Base-by-base conservation (phyloP, 2,329 filamentous ascomycete genomes). In the Aspergillus sclerotialis region DNA sequence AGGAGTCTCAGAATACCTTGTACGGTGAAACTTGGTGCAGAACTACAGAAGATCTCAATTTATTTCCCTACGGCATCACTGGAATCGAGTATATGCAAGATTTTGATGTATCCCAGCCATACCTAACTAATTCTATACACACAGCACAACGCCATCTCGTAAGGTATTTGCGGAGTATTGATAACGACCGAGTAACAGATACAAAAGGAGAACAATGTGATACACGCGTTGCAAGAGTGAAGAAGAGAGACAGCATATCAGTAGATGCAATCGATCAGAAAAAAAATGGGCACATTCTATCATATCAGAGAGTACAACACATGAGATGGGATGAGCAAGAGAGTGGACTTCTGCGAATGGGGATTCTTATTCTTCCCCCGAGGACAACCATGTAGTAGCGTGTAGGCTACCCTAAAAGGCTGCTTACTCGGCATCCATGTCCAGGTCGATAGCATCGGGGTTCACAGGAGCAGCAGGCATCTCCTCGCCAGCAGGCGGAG, bases 391-490 rank as follows among this genome's bases (percentile, higher is more conserved):
- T n/a, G n/a, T n/a, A n/a, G n/a, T n/a, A n/a, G n/a, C n/a, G n/a
- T n/a, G n/a, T n/a, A n/a, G n/a, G n/a, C n/a, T n/a, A n/a, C n/a
- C n/a, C n/a, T n/a, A n/a, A n/a, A n/a, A 10, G 10, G 19, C 19
- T 10, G 15, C 28, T 40, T 54, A 57, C 13, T 61, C 56, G 13
- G 51, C 56, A 40, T 61, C 56, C 58, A 62, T 61, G 30, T 67
- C 63, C 63, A 84, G 80, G 60, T 92, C 84, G 56, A 94, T 92
- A 15, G 84, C 86, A 54, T 94, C 88, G 2, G 88, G 87, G 54
- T 94, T 94, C 5, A 74, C 70, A 9, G 76, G 64, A 13, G 70
- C 65, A 12, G 58, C 26, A 60, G 54, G 38, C 7, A 42, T 42
- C 30, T 35, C 38, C 12, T 44, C 42, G 35, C 45, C 43, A 45